Evolutionary conservation across 2,329 filamentous ascomycete genomes (phyloP), one percentile per base, ranked within the genome.

Genomic region (Sclerotinia spermophila): DNA sequence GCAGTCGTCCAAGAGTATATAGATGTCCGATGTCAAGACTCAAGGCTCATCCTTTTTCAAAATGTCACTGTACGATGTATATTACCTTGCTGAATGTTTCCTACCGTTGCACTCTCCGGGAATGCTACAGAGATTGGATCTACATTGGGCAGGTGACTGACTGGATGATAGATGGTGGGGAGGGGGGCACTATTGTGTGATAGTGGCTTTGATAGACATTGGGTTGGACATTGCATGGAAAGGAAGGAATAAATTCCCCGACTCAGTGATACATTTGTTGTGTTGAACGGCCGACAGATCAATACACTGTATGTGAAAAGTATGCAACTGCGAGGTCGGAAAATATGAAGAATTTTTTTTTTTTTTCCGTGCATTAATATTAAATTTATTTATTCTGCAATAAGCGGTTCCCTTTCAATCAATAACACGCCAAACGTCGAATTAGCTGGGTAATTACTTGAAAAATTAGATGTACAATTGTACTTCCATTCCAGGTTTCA

Each of bases 191-290:
- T 40, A 55, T 66, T 66, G 45, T 66, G 62, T 66, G 62, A 53
- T 66, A 40, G 62, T 66, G 45, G 35, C 45, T 66, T 66, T 27
- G 62, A 19, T 38, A 35, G 62, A 66, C 62, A 45, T 40, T 66
- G 62, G 38, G 62, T 40, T 66, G 62, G 38, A 53, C 35, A 66
- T 53, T 53, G 62, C 62, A 66, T 66, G 62, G 45, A 53, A 53
- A 66, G 62, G 33, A 53, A 66, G 62, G 33, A 66, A 42, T 53
- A 30, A 53, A 66, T 66, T 42, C 17, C 45, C 62, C 35, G 62
- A 66, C 45, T 66, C 62, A 66, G 45, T 66, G 62, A 53, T 40
- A 66, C 62, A 40, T 42, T 30, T 40, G 45, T 38, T 66, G 33
- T 40, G 62, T 53, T 55, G 35, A 53, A 65, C 38, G 30, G 19